Percentiles rank a stretch among this genome's conserved stretches.
Evolutionary conservation across 257 asterid genomes (phyloP).

Genomic region (Solanum chiquidenum): DNA sequence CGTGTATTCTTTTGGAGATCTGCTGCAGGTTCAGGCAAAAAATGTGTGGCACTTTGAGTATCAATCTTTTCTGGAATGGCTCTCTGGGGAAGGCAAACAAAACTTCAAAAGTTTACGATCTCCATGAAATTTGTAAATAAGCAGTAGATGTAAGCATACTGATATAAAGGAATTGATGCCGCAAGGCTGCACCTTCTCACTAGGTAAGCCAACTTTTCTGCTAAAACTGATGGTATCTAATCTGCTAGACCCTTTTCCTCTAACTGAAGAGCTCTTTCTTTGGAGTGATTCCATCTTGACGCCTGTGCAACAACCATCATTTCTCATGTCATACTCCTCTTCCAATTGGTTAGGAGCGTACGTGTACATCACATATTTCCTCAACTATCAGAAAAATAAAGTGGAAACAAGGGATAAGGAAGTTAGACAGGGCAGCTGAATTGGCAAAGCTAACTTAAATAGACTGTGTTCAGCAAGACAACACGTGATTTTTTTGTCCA

Average conservation of each 20-base stretch:
- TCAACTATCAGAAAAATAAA: constrained; percentile 35
- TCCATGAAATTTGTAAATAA: not conserved
- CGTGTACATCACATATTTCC: constrained; percentile 78
- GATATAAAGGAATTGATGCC: not conserved
- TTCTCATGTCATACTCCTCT: constrained; percentile 23
- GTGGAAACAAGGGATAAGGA: not conserved
- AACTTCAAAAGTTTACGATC: constrained; percentile 13
- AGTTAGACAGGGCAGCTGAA: not conserved
- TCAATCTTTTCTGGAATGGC: constrained; percentile 26
- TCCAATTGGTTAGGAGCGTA: constrained; percentile 59
- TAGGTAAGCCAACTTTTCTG: constrained; percentile 30
- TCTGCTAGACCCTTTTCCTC: constrained; percentile 21
- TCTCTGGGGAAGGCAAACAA: constrained; percentile 29
- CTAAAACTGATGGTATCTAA: constrained; percentile 34
- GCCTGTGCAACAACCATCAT: constrained; percentile 41
- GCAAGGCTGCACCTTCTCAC: constrained; percentile 33
- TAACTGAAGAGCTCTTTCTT: constrained; percentile 31
- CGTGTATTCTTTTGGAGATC: constrained; percentile 13
- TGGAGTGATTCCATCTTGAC: constrained; percentile 31
- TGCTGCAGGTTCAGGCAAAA: constrained; percentile 17
- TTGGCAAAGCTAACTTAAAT: not conserved
- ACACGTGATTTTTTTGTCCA: not conserved
- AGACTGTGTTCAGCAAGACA: not conserved
- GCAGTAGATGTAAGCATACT: not conserved
- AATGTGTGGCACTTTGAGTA: constrained; percentile 21